Base-by-base conservation (phyloP, 768 basidiomycete species). In the Boletus bicolor region DNA sequence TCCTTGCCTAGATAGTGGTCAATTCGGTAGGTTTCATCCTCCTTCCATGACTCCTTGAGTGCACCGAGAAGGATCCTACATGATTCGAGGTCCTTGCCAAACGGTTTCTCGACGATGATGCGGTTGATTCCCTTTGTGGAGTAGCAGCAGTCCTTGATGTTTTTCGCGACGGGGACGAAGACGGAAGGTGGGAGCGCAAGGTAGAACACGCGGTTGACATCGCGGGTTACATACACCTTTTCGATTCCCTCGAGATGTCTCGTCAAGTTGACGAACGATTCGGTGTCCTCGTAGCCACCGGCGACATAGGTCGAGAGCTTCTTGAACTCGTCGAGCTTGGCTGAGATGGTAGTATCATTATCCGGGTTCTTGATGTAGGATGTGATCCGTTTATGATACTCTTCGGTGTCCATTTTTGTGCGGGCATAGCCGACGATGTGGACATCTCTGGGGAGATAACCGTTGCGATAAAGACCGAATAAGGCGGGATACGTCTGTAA, bases 1-100 rank as follows among this genome's bases (percentile, higher is more conserved):
- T 99, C 96, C 78, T 99, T 99, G 55, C 96, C 96, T 51, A 99
- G 87, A 73, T 99, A 99, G 71, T 99, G 96, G 74, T 99, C 96
- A 70, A 99, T 98, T 51, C 96, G 90, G 85, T 91, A 99, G 10
- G 95, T 98, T 78, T 99, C 97, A 30, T 98, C 92, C 74, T 99
- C 96, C 4, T 79, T 79, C 94, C 95, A 99, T 58, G 91, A 84
- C 61, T 84, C 69, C 76, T 93, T 95, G 72, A 99, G 79, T 17
- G 86, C 79, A 21, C 74, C 69, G 55, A 98, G 82, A 55, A 99
- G 85, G 57, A 82, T 80, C 47, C 89, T 82, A 53, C 89, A 91
- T 9, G 90, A 91, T 0, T 91, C 83, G 58, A 91, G 82, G 65
- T 99, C 96, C 71, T 93, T 97, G 36, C 96, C 96, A 69, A 99